Percentiles rank a stretch among this genome's conserved stretches.
phyloP scores from a whole-genome alignment of 805 yeast species.

The Yueomyces sp. region DNA sequence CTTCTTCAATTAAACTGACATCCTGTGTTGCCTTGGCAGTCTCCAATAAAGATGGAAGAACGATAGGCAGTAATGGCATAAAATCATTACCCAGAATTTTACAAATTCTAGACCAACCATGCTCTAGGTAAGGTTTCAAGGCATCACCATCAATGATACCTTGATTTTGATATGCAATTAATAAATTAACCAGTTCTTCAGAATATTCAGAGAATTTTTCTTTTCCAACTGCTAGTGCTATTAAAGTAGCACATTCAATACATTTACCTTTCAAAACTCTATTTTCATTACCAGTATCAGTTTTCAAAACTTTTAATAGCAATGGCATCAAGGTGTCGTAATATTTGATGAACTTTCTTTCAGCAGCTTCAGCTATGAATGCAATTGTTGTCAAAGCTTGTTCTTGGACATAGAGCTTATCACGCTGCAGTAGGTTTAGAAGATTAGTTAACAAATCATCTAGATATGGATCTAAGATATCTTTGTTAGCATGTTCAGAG shows the following conservation, averaged over 20 bases:
- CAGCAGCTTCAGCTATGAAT: constrained; percentile 93
- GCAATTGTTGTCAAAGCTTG: constrained; percentile 96
- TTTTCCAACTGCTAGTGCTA: constrained; percentile 89
- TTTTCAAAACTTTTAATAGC: constrained; percentile 59
- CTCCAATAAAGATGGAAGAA: constrained; percentile 75
- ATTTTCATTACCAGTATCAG: constrained; percentile 35
- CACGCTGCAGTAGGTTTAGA: constrained; percentile 64
- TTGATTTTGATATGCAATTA: constrained; percentile 56
- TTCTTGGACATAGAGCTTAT: constrained; percentile 89
- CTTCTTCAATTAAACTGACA: constrained; percentile 74
- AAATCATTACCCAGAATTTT: constrained; percentile 75
- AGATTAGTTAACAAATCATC: constrained; percentile 68
- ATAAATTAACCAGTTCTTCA: constrained; percentile 55
- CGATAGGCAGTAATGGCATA: constrained; percentile 68
- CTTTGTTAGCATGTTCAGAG: constrained; percentile 81
- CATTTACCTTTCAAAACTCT: constrained; percentile 72
- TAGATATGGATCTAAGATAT: constrained; percentile 80
- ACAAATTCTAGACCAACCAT: constrained; percentile 94
- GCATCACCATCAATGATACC: constrained; percentile 65
- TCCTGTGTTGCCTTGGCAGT: constrained; percentile 88
- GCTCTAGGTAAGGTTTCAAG: constrained; percentile 72
- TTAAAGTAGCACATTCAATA: constrained; percentile 88
- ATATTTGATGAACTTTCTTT: constrained; percentile 74
- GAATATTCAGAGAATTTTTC: constrained; percentile 73
- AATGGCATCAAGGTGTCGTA: constrained; percentile 92